phyloP scores from a whole-genome alignment of 1,284 basidiomycete genomes.

The Volvariella surrecta region DNA sequence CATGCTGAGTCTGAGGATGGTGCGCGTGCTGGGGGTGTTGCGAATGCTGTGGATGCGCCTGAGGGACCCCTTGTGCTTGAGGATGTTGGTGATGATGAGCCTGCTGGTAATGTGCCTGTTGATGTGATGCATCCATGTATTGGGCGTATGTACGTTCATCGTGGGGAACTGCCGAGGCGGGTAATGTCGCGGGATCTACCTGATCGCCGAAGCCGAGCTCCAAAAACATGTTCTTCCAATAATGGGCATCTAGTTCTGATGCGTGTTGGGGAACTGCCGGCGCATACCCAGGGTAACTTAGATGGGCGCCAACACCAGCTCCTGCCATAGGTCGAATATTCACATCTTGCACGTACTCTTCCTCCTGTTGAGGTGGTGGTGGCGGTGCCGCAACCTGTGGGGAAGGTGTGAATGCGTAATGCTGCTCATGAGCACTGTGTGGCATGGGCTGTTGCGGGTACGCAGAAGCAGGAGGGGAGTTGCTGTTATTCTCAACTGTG shows the following conservation, averaged over 20 bases:
- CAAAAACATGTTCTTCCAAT: constrained; percentile 64
- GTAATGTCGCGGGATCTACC: constrained; percentile 22
- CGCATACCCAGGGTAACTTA: constrained; percentile 22
- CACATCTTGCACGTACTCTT: neutral
- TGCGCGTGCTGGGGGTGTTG: constrained; percentile 7
- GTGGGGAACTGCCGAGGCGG: constrained; percentile 11
- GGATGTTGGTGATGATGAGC: constrained; percentile 14
- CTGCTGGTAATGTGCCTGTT: constrained; percentile 15
- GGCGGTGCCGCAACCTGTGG: neutral
- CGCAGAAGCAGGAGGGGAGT: neutral
- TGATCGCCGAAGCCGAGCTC: constrained; percentile 54
- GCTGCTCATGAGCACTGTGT: neutral
- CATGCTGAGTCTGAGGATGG: constrained; percentile 20
- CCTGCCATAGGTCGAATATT: neutral
- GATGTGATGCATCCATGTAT: constrained; percentile 16
- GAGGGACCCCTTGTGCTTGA: constrained; percentile 10
- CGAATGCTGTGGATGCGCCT: constrained; percentile 14
- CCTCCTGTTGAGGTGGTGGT: neutral
- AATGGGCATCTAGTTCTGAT: constrained; percentile 47
- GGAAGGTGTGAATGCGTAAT: constrained; percentile 7
- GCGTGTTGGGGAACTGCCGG: constrained; percentile 30
- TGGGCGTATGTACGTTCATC: constrained; percentile 14
- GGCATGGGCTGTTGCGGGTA: neutral
- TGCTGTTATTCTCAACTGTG: neutral
- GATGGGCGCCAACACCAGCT: constrained; percentile 4